Conservation (phyloP, 371 early-diverging fungal species). For the Funneliformis caledonium region DNA sequence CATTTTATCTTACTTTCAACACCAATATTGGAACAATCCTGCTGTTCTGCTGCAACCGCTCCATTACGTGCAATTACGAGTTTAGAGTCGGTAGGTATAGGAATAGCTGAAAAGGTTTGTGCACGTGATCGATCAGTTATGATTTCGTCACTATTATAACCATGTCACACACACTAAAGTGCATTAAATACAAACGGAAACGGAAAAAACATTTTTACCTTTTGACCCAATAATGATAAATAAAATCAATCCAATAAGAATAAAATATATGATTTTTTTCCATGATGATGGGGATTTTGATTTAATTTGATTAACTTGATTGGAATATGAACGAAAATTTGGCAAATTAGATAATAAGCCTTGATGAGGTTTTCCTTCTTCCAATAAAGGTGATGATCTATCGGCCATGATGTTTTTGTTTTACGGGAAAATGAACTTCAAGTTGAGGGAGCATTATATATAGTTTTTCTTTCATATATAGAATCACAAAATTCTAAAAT, state of each 20-base stretch:
- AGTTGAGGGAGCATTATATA: background rate
- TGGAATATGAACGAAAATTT: no score
- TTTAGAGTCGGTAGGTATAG: background rate
- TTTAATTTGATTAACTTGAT: no score
- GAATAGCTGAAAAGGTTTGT: background rate
- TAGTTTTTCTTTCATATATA: background rate
- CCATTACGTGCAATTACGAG: conserved; percentile 54
- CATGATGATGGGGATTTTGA: no score
- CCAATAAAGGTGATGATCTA: background rate
- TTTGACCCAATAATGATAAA: no score
- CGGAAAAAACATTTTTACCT: no score
- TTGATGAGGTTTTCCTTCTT: background rate
- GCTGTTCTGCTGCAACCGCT: conserved; percentile 88
- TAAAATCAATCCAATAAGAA: no score
- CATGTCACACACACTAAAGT: no score
- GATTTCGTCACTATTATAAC: no score
- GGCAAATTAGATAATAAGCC: background rate
- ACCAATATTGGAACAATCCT: conserved; percentile 82
- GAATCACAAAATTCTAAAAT: no score
- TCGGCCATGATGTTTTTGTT: background rate
- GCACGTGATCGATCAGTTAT: background rate
- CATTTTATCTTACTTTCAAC: conserved; percentile 60
- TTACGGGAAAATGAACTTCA: background rate
- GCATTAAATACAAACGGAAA: no score
- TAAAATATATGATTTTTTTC: no score